Base-by-base conservation (phyloP, 1,284 basidiomycete species). In the Pyrrhoderma lamaoense region DNA sequence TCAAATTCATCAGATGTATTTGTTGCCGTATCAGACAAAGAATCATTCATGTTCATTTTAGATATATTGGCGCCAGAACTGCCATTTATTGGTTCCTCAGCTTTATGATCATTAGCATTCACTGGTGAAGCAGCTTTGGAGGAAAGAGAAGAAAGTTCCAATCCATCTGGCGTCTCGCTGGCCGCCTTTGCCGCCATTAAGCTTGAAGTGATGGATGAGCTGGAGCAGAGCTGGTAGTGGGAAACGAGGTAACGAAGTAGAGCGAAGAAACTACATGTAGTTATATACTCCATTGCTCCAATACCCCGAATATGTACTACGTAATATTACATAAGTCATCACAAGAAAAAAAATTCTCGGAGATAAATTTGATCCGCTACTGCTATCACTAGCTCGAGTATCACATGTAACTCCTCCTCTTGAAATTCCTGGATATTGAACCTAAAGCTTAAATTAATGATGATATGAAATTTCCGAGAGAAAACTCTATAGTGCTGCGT, bases 1-100 rank as follows among this genome's bases (percentile, higher is more conserved):
- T 86, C 74, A 59, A 88, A 86, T 60, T 86, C 80, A 59, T 85
- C 84, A 13, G 76, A 79, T 1, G 77, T 72, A 60, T 79, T 76
- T 9, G 82, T 83, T 31, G 68, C 75, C 4, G 78, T 74, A n/a
- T 81, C 79, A 3, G 77, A 73, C 49, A 61, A 57, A 8, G 56
- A 57, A 44, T 55, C 53, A 19, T 50, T 43, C 16, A 36, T 22
- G 14, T 21, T 23, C 19, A 35, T 7, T 34, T 40, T 46, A 18
- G 19, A 13, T 16, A 18, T 27, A 25, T 16, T 27, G 4, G 27
- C 16, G 11, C 45, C 38, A 21, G 49, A 44, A 19, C 40, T 47
- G 31, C 31, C 27, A 36, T 50, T 39, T 37, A 54, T 5, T n/a
- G 31, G 35, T 18, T 27, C 23, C 3, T 49, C 43, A 13, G 42